These are phyloP conservation scores for Fusarium subglutinans DNA, from an alignment of 2,329 filamentous ascomycete species.

Conservation along the genomic window DNA sequence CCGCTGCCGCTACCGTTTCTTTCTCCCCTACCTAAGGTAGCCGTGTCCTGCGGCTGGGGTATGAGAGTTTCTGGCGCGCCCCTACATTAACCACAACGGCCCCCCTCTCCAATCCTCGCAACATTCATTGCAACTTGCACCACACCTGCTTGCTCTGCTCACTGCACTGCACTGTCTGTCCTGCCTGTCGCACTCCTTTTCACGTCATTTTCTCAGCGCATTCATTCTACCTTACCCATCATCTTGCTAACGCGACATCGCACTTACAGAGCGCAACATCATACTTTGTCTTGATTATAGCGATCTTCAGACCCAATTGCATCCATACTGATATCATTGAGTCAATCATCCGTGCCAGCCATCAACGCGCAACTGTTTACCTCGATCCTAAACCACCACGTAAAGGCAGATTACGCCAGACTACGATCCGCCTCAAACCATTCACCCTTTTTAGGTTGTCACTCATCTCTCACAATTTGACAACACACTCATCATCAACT, in stretches of 20 bases:
- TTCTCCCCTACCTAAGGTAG: conserved; percentile 25
- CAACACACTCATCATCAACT: background rate
- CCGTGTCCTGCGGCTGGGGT: conserved; percentile 12
- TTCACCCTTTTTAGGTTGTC: background rate
- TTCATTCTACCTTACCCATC: conserved; percentile 8
- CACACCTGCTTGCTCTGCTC: conserved; percentile 26
- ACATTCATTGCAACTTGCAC: conserved; percentile 42
- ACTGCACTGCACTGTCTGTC: background rate
- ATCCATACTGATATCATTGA: background rate
- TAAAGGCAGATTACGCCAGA: background rate
- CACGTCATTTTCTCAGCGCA: conserved; percentile 30
- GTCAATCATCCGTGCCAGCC: background rate
- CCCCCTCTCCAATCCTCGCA: conserved; percentile 21
- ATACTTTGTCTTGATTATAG: conserved; percentile 3
- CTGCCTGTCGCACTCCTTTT: conserved; percentile 33
- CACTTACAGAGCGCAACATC: conserved; percentile 5
- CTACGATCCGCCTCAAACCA: background rate
- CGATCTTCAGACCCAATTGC: conserved; percentile 4
- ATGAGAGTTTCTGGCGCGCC: conserved; percentile 22
- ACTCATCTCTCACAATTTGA: background rate
- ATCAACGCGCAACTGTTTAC: conserved; percentile 7
- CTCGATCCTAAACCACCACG: background rate
- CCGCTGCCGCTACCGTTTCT: conserved; percentile 33
- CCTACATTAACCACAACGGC: conserved; percentile 40
- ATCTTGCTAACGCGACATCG: conserved; percentile 21